phyloP scores from a whole-genome alignment of 345 rosid species.

The Lepidium sativum region DNA sequence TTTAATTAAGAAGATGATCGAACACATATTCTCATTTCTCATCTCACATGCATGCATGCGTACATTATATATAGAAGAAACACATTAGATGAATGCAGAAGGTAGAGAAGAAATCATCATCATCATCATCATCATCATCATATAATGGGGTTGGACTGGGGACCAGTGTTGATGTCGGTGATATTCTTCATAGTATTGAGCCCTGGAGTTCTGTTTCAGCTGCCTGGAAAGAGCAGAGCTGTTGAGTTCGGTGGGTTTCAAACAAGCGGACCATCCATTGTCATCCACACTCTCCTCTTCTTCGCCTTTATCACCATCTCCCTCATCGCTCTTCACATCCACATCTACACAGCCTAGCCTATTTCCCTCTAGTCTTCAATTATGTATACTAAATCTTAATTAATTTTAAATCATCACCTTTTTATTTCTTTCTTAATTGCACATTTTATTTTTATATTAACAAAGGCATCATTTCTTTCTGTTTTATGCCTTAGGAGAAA shows the following conservation, averaged over 20 bases:
- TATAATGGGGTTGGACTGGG: conserved; percentile 51
- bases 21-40: neutral
- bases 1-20: neutral
- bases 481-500: too few relatives aligned
- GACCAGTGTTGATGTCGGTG: conserved; percentile 50
- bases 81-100: too few relatives aligned
- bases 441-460: too few relatives aligned
- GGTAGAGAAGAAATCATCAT: too few relatives aligned
- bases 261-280: conserved; percentile 39
- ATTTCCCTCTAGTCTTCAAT: too few relatives aligned
- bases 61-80: neutral
- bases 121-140: too few relatives aligned
- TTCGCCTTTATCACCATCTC: conserved; percentile 36
- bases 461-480: too few relatives aligned
- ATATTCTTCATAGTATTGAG: conserved; percentile 46
- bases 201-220: conserved; percentile 55
- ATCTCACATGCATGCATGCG: neutral
- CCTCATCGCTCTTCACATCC: conserved; percentile 39
- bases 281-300: conserved; percentile 33
- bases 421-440: too few relatives aligned
- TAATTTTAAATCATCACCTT: too few relatives aligned
- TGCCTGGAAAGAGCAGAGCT: conserved; percentile 39
- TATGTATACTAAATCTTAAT: too few relatives aligned
- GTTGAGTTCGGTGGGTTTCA: conserved; percentile 43
- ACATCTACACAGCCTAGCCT: conserved; percentile 30